Evolutionary conservation across 1,284 basidiomycete species (phyloP), one percentile per base, ranked within the genome.

Genomic region (Amylostereum chailletii): DNA sequence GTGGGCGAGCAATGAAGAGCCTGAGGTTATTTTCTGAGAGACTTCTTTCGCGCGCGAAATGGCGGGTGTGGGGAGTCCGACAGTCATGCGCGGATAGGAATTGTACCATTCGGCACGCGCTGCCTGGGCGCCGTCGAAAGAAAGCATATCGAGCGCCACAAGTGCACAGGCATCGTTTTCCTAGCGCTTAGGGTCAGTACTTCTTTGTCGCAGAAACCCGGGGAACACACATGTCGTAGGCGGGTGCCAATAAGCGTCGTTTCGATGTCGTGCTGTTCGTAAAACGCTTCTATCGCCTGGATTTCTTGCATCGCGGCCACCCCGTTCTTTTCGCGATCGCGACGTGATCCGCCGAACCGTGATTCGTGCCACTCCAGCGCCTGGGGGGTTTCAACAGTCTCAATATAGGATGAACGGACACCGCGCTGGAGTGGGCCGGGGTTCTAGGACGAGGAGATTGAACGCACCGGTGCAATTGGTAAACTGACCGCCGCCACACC

Each of bases 401-500:
- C 19, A 19, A 19, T 19, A 19, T 19, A 19, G 19, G 19, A 19
- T 19, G 19, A 19, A 19, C 19, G 19, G 19, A 19, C 19, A 19
- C 19, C 19, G 19, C 19, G 19, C 19, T 19, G 19, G 19, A 19
- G 19, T 19, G 19, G 19, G n/a, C n/a, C n/a, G n/a, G 19, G 19
- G 19, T 19, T 19, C 19, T 19, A 19, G 19, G 19, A 19, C 19
- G 27, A 7, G 42, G 39, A 19, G 45, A 32, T 34, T 19, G 8
- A 26, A 59, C 78, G 63, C 50, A 81, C 81, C 54, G 62, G 61
- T 32, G 63, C 65, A 45, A 81, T 70, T 41, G 71, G 64, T 56
- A 84, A 69, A 27, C 73, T 76, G 33, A 83, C 63, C 42, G 68
- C 62, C 4, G 66, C 63, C 19, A 73, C 71, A 2, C 70, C 70